Percentiles rank a stretch among this genome's conserved stretches.
Conservation (phyloP, 768 basidiomycete species). For the Podaxis sp. region DNA sequence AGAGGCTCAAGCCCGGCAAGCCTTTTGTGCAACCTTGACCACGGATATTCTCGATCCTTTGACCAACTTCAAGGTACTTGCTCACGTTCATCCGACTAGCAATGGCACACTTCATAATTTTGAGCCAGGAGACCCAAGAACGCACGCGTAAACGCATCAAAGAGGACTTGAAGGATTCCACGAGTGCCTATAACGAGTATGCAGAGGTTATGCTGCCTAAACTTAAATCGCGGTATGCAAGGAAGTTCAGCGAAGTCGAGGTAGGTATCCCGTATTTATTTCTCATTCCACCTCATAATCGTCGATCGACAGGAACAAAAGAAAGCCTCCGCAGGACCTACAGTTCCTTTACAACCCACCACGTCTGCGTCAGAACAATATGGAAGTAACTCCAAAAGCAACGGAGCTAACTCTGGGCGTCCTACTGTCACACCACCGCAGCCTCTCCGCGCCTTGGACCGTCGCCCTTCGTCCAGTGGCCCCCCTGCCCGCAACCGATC, state of each 20-base stretch:
- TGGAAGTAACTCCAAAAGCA: conserved; percentile 42
- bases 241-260: conserved; percentile 88
- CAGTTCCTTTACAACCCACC: conserved; percentile 31
- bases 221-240: conserved; percentile 75
- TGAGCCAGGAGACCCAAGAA: conserved; percentile 78
- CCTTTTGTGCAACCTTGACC: conserved; percentile 70
- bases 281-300: not conserved
- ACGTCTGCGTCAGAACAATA: conserved; percentile 30
- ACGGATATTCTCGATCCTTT: conserved; percentile 75
- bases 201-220: conserved; percentile 78
- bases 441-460: conserved; percentile 72
- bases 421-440: conserved; percentile 70
- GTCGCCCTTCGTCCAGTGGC: conserved; percentile 64
- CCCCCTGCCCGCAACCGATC: conserved; percentile 64
- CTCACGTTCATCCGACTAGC: not conserved
- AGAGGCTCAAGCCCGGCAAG: conserved; percentile 84
- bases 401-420: conserved; percentile 44
- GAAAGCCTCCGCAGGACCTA: conserved; percentile 38
- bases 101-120: not conserved
- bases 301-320: conserved; percentile 59
- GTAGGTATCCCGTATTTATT: conserved; percentile 36
- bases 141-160: conserved; percentile 90
- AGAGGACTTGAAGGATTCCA: conserved; percentile 84
- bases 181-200: conserved; percentile 76
- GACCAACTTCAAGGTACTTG: conserved; percentile 58